Evolutionary conservation across 2,329 filamentous ascomycete species (phyloP).

Genomic region (Penicillium sp.): DNA sequence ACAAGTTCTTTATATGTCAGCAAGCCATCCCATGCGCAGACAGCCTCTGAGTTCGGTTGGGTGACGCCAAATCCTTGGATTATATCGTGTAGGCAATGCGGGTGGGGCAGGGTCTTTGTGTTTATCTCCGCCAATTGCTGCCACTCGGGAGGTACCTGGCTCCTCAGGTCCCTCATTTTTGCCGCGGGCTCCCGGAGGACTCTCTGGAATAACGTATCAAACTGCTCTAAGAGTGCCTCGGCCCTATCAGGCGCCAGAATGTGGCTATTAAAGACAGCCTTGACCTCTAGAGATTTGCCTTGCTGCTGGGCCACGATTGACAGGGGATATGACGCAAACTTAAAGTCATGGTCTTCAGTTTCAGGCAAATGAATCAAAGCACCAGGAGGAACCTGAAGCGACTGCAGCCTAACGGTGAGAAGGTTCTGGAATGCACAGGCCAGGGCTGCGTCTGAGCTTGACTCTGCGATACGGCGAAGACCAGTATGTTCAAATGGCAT

Average conservation of each 20-base stretch:
- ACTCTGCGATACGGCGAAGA: not conserved
- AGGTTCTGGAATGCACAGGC: conserved; percentile 8
- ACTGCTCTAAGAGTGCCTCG: not conserved
- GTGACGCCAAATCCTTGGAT: not conserved
- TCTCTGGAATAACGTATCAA: not conserved
- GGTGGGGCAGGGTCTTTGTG: conserved; percentile 10
- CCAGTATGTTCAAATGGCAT: conserved; percentile 2
- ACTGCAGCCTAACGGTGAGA: conserved; percentile 1
- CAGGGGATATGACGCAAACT: not conserved
- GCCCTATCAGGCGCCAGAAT: not conserved
- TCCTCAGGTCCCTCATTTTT: not conserved
- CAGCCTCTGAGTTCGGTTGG: conserved; percentile 5
- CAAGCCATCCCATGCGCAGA: conserved; percentile 13
- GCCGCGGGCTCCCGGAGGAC: not conserved
- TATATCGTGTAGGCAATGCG: not conserved
- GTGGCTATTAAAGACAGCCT: not conserved
- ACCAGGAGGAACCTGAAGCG: not conserved
- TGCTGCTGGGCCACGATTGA: not conserved
- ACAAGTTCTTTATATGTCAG: conserved; percentile 8
- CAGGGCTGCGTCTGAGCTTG: not conserved
- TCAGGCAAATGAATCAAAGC: not conserved
- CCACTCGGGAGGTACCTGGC: not conserved
- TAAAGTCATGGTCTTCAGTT: not conserved
- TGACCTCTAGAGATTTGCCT: not conserved
- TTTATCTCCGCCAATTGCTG: not conserved